A percentile compares a stretch with the other conserved stretches of the same genome.
Evolutionary conservation across 129 eudicot genomes (phyloP).

Genomic region (Sambucus nigra): DNA sequence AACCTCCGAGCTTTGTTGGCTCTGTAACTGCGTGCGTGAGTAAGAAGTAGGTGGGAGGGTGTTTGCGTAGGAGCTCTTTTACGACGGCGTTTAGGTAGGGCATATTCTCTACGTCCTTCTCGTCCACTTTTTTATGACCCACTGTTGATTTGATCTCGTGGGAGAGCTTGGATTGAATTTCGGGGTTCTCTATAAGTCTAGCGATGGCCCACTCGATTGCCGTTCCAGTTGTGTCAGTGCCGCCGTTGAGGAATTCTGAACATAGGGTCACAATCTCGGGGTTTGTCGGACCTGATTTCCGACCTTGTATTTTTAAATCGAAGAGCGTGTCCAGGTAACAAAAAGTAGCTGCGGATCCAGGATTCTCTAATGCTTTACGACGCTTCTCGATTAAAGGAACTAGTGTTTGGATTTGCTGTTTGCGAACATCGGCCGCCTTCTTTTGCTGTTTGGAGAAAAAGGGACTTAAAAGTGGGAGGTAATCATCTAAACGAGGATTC

Average conservation of each 20-base stretch:
- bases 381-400: constrained; percentile 58
- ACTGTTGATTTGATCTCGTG: constrained; percentile 40
- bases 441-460: constrained; percentile 55
- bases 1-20: constrained; percentile 57
- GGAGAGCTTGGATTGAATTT: constrained; percentile 38
- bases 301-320: constrained; percentile 58
- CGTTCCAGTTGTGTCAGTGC: constrained; percentile 86
- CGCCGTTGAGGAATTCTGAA: constrained; percentile 86
- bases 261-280: constrained; percentile 71
- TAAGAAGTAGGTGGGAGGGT: constrained; percentile 80
- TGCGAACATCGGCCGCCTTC: constrained; percentile 39
- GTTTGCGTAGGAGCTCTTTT: constrained; percentile 66
- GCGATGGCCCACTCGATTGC: constrained; percentile 91
- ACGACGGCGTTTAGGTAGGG: constrained; percentile 64
- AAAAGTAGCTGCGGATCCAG: constrained; percentile 50
- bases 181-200: constrained; percentile 52
- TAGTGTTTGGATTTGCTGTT: constrained; percentile 45
- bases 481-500: constrained; percentile 76
- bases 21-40: constrained; percentile 67
- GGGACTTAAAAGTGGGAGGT: constrained; percentile 46
- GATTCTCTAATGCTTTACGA: constrained; percentile 17
- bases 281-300: constrained; percentile 36
- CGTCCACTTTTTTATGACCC: constrained; percentile 41
- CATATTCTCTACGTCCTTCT: constrained; percentile 54
- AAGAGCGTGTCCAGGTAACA: constrained; percentile 74